phyloP scores from a whole-genome alignment of 108 stramenopile species.

The Thalassiosira profunda region DNA sequence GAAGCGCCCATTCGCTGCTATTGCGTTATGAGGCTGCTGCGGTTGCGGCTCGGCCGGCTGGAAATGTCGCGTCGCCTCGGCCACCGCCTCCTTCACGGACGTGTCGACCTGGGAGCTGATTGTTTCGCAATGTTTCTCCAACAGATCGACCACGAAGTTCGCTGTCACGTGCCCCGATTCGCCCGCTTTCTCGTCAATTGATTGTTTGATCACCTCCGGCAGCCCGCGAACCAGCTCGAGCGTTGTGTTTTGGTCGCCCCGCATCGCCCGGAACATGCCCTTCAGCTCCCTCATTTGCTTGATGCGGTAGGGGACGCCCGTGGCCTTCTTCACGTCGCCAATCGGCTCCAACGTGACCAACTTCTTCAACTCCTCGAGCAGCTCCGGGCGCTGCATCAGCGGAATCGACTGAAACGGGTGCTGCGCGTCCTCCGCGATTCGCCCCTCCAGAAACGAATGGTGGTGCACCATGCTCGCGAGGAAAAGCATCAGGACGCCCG shows the following conservation, averaged over 20 bases:
- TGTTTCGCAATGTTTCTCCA: not conserved
- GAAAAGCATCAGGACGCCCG: constrained; percentile 4
- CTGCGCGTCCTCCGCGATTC: not conserved
- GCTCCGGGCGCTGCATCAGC: not conserved
- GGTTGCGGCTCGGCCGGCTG: not conserved
- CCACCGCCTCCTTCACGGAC: not conserved
- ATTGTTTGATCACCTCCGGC: not conserved
- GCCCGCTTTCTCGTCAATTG: constrained; percentile 1
- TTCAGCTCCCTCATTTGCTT: not conserved
- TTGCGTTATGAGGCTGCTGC: not conserved
- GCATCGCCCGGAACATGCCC: not conserved
- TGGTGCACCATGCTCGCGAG: constrained; percentile 21
- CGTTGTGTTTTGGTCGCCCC: not conserved
- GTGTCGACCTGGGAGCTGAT: not conserved
- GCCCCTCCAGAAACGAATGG: not conserved
- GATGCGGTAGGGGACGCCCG: not conserved
- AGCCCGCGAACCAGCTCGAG: not conserved
- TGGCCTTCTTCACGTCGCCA: constrained; percentile 6
- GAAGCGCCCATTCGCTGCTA: not conserved
- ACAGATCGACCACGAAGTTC: not conserved
- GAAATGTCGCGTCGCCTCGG: not conserved
- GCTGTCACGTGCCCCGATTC: constrained; percentile 16
- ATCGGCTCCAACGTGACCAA: constrained; percentile 10
- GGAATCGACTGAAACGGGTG: constrained; percentile 11
- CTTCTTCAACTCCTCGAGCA: not conserved